These are phyloP conservation scores for Aspergillus sp. DNA, from an alignment of 2,329 filamentous ascomycete species.

Conservation along the genomic window DNA sequence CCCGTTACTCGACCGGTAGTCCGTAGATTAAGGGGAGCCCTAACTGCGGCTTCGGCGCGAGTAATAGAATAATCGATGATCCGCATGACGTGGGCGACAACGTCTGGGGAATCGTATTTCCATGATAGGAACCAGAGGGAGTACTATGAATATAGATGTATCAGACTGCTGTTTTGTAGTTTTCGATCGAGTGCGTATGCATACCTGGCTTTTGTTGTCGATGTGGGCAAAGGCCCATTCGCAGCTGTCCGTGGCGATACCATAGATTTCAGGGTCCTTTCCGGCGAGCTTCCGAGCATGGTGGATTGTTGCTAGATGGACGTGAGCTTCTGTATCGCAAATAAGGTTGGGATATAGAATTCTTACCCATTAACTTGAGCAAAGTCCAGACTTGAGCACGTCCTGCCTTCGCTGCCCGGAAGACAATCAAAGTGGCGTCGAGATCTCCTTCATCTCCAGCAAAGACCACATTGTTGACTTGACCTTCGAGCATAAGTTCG, in stretches of 20 bases:
- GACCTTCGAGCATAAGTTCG: slow-evolving; percentile 11
- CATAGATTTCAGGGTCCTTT: not conserved
- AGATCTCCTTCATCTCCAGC: not conserved
- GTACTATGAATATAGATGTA: not conserved
- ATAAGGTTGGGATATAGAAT: not conserved
- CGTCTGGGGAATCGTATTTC: not conserved
- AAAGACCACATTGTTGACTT: not conserved
- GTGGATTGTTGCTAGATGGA: not conserved
- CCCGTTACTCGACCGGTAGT: not conserved
- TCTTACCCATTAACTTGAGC: not conserved
- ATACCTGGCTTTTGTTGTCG: not conserved
- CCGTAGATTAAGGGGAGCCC: not conserved
- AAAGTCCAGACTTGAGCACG: not conserved
- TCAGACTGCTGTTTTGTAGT: not conserved
- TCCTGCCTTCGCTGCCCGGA: not conserved
- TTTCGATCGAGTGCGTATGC: not conserved
- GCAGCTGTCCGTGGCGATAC: not conserved
- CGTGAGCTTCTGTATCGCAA: not conserved
- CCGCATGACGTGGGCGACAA: not conserved
- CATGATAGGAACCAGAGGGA: not conserved
- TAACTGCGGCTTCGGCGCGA: not conserved
- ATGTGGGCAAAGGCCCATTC: not conserved
- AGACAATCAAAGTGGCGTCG: not conserved
- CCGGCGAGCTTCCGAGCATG: not conserved
- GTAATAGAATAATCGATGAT: not conserved